phyloP scores from a whole-genome alignment of 139 green algal species.

The Gonium pectorale region DNA sequence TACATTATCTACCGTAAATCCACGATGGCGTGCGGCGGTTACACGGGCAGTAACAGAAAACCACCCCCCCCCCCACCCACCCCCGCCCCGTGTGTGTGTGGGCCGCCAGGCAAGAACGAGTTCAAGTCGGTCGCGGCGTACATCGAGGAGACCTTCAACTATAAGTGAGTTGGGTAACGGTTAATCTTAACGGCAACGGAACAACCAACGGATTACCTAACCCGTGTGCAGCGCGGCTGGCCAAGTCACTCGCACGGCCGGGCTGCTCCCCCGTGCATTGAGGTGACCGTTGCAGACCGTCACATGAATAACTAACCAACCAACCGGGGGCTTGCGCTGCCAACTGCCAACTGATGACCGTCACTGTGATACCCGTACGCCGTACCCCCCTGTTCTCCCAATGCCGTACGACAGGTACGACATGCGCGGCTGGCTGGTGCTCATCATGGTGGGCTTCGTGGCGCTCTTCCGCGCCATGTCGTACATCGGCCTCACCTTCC shows the following conservation, averaged over 20 bases:
- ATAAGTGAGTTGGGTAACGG: constrained; percentile 5
- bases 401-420: constrained; percentile 11
- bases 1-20: too few species aligned
- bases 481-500: constrained; percentile 3
- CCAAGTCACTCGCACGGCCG: background rate
- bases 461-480: background rate
- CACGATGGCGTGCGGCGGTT: too few species aligned
- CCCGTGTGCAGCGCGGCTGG: background rate
- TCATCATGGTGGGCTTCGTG: constrained; percentile 39
- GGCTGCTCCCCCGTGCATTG: background rate
- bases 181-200: background rate
- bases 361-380: background rate
- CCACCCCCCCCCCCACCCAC: background rate
- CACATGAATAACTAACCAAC: background rate
- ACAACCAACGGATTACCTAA: too few species aligned
- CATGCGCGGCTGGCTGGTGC: constrained; percentile 41
- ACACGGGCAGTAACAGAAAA: too few species aligned
- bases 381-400: background rate
- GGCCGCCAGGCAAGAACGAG: background rate
- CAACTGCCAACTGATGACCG: background rate
- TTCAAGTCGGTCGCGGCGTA: constrained; percentile 28
- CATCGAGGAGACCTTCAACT: constrained; percentile 30
- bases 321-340: background rate
- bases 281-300: background rate
- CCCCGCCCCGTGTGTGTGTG: background rate